A percentile compares a stretch with the other conserved stretches of the same genome.
Conservation (phyloP, 2,329 filamentous ascomycete species). For the Pseudopyrenochaeta lycopersici region DNA sequence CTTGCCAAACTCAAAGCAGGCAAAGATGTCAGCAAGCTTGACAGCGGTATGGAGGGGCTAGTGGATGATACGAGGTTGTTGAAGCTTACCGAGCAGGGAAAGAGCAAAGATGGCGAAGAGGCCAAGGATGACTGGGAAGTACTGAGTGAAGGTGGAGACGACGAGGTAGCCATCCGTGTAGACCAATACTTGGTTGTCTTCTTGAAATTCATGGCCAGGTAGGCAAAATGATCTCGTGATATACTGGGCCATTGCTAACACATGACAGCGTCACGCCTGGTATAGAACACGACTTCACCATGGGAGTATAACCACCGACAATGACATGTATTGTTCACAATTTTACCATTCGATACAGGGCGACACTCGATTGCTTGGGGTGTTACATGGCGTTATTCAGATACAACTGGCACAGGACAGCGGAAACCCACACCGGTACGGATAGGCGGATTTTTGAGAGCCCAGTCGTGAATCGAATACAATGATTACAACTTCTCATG, state of each 20-base stretch:
- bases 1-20: constrained; percentile 79
- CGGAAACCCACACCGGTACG: no score
- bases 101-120: constrained; percentile 53
- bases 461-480: no score
- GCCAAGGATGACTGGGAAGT: constrained; percentile 69
- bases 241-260: constrained; percentile 63
- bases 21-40: constrained; percentile 62
- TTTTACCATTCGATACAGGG: no score
- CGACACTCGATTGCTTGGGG: no score
- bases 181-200: constrained; percentile 90
- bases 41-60: constrained; percentile 80
- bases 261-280: constrained; percentile 88
- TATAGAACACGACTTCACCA: constrained; percentile 98
- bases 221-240: constrained; percentile 3
- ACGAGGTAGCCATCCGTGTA: constrained; percentile 84
- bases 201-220: constrained; percentile 74
- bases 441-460: no score
- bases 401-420: neutral
- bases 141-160: constrained; percentile 66
- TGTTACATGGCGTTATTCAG: neutral
- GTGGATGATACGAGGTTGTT: constrained; percentile 78
- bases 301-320: constrained; percentile 74
- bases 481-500: no score
- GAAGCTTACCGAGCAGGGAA: constrained; percentile 62
- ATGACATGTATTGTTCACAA: neutral